Conservation (phyloP, 371 early-diverging fungal species). For the Mortierella sp. region DNA sequence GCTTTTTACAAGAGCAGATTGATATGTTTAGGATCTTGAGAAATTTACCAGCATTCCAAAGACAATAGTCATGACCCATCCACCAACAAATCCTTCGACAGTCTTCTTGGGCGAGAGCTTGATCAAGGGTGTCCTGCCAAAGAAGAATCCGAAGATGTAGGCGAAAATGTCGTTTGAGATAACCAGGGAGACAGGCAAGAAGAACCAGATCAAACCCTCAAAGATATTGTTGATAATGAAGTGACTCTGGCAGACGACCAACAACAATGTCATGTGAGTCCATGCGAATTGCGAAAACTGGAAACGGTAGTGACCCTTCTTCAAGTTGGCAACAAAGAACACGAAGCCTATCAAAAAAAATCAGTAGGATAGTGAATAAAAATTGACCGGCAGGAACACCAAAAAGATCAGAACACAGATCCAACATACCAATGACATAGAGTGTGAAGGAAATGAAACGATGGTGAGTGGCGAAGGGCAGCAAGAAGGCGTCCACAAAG, state of each 20-base stretch:
- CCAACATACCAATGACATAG: conserved; percentile 79
- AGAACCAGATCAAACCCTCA: conserved; percentile 98
- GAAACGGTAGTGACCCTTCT: conserved; percentile 87
- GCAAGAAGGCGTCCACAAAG: conserved; percentile 84
- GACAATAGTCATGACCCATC: conserved; percentile 86
- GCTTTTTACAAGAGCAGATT: neutral
- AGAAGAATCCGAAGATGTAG: conserved; percentile 96
- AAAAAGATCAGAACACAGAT: neutral
- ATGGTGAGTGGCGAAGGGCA: conserved; percentile 93
- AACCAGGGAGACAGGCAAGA: conserved; percentile 94
- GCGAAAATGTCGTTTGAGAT: conserved; percentile 98
- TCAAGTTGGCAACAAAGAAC: conserved; percentile 93
- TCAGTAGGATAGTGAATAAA: neutral
- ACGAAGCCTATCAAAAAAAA: conserved; percentile 79
- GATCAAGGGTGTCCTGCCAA: conserved; percentile 95
- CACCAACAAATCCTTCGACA: conserved; percentile 99
- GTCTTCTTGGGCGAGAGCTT: conserved; percentile 99
- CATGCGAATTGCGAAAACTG: conserved; percentile 97
- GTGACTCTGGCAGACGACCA: conserved; percentile 92
- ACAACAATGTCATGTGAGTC: conserved; percentile 95
- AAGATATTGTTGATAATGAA: conserved; percentile 97
- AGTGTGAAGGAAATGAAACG: conserved; percentile 93
- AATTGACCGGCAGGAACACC: neutral
- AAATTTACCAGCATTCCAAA: conserved; percentile 84
- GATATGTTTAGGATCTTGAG: neutral